Evolutionary conservation across 306 rosid species (phyloP).

Genomic region (Trifolium dubium): DNA sequence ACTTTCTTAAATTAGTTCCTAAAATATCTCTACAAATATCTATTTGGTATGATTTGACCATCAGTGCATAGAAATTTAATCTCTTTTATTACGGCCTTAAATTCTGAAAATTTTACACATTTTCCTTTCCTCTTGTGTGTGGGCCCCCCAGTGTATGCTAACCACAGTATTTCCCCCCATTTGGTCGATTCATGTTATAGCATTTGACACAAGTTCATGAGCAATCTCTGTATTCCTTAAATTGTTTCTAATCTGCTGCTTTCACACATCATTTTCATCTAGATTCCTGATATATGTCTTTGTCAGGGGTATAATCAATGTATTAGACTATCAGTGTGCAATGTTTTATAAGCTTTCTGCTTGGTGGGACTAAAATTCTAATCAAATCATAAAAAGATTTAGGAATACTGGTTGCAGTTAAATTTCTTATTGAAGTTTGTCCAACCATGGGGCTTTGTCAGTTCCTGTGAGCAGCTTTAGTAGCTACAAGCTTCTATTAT

Average conservation of each 20-base stretch:
- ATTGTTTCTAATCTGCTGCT: conserved; percentile 1
- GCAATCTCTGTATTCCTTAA: not conserved
- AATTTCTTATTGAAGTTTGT: conserved; percentile 2
- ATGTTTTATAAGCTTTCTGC: conserved; percentile 6
- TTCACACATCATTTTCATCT: not conserved
- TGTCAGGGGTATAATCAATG: not conserved
- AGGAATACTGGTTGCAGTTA: not conserved
- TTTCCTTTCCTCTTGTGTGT: not conserved
- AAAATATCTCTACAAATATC: too few species aligned
- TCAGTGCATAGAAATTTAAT: too few species aligned
- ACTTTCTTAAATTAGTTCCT: too few species aligned
- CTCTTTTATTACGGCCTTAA: not conserved
- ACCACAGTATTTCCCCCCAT: not conserved
- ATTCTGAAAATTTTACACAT: not conserved
- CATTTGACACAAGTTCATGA: not conserved
- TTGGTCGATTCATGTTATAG: not conserved
- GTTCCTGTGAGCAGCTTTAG: not conserved
- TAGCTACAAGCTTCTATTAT: not conserved
- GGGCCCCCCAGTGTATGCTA: not conserved
- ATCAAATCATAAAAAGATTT: not conserved
- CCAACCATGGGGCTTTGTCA: not conserved
- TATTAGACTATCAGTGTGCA: not conserved
- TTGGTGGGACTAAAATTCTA: not conserved
- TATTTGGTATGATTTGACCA: too few species aligned
- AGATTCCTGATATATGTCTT: not conserved